Evolutionary conservation across 257 asterid species (phyloP).

Genomic region (Linaria vulgaris): DNA sequence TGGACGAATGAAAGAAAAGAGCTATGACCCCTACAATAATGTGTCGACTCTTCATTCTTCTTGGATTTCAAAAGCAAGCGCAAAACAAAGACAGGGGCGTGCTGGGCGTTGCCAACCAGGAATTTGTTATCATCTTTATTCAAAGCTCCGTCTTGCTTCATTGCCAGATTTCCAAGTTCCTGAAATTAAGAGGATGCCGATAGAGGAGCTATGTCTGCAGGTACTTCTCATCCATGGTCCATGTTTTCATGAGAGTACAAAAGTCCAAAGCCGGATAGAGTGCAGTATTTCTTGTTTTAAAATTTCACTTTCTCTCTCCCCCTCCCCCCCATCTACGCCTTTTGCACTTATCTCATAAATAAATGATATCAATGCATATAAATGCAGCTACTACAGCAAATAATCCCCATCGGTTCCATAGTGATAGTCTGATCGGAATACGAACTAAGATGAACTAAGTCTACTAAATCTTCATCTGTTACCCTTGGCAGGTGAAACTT

Average conservation of each 20-base stretch:
- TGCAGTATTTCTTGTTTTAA: neutral
- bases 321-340: too few species aligned
- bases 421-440: neutral
- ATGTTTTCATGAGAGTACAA: too few species aligned
- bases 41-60: conserved; percentile 89
- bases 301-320: neutral
- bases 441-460: neutral
- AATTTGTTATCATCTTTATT: conserved; percentile 85
- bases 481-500: conserved; percentile 70
- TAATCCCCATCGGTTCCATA: too few species aligned
- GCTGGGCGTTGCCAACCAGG: conserved; percentile 98
- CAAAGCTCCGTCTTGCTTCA: conserved; percentile 68
- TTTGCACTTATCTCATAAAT: neutral
- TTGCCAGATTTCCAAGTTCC: conserved; percentile 87
- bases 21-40: conserved; percentile 80
- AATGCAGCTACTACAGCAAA: too few species aligned
- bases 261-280: too few species aligned
- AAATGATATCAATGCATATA: neutral
- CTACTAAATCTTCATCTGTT: conserved; percentile 11
- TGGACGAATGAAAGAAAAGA: conserved; percentile 92
- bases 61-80: conserved; percentile 96
- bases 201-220: conserved; percentile 94
- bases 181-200: conserved; percentile 92
- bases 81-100: conserved; percentile 93
- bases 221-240: conserved; percentile 31